Evolutionary conservation across 331 rosid species (phyloP).

Genomic region (Quercus tomentella): DNA sequence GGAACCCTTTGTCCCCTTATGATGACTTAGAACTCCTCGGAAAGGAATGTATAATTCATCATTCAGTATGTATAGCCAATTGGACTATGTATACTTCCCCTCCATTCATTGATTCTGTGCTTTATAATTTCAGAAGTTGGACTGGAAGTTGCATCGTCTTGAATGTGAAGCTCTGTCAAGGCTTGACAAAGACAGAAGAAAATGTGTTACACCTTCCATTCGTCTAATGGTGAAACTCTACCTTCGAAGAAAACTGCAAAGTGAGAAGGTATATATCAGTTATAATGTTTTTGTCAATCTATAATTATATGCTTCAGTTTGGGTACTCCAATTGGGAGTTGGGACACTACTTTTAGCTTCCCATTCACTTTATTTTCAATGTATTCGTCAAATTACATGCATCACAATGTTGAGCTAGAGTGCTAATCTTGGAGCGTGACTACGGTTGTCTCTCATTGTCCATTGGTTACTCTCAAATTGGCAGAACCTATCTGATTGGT

Average conservation of each 20-base stretch:
- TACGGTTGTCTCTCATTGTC: background rate
- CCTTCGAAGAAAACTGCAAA: constrained; percentile 64
- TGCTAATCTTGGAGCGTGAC: background rate
- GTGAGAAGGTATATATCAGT: constrained; percentile 46
- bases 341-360: background rate
- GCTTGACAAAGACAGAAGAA: constrained; percentile 50
- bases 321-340: background rate
- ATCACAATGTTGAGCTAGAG: background rate
- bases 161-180: constrained; percentile 75
- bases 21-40: background rate
- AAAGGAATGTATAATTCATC: background rate
- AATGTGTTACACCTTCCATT: constrained; percentile 73
- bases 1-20: background rate
- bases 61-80: background rate
- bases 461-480: background rate
- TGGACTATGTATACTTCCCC: background rate
- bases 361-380: background rate
- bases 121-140: constrained; percentile 53
- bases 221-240: constrained; percentile 78
- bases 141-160: constrained; percentile 88
- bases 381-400: background rate
- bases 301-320: background rate
- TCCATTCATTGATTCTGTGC: background rate
- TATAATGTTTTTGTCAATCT: background rate
- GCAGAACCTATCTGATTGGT: background rate